Evolutionary conservation across 2,329 filamentous ascomycete genomes (phyloP), one percentile per base, ranked within the genome.

Genomic region (Ceratocystis destructans): DNA sequence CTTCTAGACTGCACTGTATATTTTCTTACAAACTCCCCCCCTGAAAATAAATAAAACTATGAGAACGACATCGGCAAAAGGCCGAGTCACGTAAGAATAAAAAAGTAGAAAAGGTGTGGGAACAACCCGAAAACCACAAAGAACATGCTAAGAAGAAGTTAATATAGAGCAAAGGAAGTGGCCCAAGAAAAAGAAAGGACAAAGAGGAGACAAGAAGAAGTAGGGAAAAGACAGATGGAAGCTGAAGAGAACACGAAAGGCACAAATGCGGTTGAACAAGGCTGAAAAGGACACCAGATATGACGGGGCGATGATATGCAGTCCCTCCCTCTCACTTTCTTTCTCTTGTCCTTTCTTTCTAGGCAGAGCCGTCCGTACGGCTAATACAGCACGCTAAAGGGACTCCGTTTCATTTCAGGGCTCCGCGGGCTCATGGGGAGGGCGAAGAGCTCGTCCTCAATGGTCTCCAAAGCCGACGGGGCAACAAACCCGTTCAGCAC

Each of bases 401-500:
- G 91, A 72, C 89, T 92, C 71, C 86, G 89, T 64, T 86, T 85
- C 79, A 94, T 90, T 70, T 95, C 90, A 0, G 91, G 91, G 71
- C 89, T 92, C 63, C 91, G 81, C 0, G 91, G 91, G 72, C 89
- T 93, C 77, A 96, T 84, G 1, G 90, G 90, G 64, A 96, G 81
- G 0, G 90, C 91, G 73, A 96, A 96, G 1, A 96, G 79, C 50
- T 89, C 92, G 67, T 96, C 90, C 70, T 90, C 87, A 0, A 81
- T 82, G 50, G 28, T 53, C 8, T 61, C 50, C 22, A 33, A 17
- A 44, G 31, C 31, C 5, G n/a, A 25, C 33, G 64, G 61, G 33
- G 64, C 22, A 22, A 57, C 41, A 50, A 33, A 8, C 2, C 64
- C 64, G 31, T 65, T 65, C 63, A 68, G 33, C 33, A 68, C 50